These are phyloP conservation scores for Mesembryanthemum crystallinum DNA, from an alignment of 148 eudicot species.

Conservation along the genomic window DNA sequence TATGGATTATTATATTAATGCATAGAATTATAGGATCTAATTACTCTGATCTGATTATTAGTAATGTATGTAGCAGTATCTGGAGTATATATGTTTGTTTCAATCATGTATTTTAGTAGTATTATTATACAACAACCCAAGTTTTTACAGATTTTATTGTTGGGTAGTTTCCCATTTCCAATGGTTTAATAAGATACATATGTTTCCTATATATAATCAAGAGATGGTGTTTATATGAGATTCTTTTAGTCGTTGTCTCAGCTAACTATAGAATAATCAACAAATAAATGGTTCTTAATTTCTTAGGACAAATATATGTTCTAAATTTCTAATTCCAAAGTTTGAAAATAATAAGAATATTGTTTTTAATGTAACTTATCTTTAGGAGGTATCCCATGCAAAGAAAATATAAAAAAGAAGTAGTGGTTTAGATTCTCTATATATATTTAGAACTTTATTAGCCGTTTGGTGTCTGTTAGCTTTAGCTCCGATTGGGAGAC, in stretches of 20 bases:
- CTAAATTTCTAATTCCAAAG: too few species aligned
- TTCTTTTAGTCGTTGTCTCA: neutral
- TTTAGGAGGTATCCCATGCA: too few species aligned
- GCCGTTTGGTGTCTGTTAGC: too few species aligned
- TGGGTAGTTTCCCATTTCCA: slow-evolving; percentile 16
- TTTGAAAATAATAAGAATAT: too few species aligned
- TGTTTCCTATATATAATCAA: slow-evolving; percentile 15
- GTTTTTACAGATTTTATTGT: slow-evolving; percentile 14
- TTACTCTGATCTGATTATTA: neutral
- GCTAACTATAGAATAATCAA: neutral
- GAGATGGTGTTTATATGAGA: neutral
- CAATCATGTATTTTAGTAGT: neutral
- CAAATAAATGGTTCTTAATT: too few species aligned
- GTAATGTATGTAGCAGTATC: neutral
- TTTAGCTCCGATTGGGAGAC: too few species aligned
- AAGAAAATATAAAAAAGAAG: too few species aligned
- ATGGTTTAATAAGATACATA: slow-evolving; percentile 1
- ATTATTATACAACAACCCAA: slow-evolving; percentile 3
- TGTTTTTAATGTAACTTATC: too few species aligned
- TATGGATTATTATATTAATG: neutral
- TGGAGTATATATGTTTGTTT: neutral
- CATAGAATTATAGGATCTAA: neutral
- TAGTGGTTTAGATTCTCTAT: too few species aligned
- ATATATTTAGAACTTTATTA: too few species aligned
- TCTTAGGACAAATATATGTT: too few species aligned